Evolutionary conservation across 1,284 basidiomycete genomes (phyloP), one percentile per base, ranked within the genome.

Genomic region (Abortiporus biennis): DNA sequence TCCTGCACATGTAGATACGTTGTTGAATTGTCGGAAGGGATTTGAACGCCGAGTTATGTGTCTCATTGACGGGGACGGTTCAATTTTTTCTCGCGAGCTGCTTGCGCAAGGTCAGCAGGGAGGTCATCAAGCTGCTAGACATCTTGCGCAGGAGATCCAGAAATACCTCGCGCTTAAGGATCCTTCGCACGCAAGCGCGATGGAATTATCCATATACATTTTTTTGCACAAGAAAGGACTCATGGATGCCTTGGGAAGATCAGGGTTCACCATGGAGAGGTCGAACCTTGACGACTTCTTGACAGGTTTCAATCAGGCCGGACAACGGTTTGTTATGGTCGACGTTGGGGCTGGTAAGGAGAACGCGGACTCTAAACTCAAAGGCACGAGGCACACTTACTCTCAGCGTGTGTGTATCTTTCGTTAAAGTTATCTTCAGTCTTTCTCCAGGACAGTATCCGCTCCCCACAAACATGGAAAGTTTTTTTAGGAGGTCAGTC

Each of bases 291-390:
- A 77, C 9, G 75, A 80, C 17, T 85, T 85, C 52, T 58, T 79
- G 42, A 59, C 69, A 42, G 81, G 82, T 4, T 79, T 85, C 50
- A 82, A 81, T 56, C 74, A 80, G 57, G 74, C 79, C 6, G 65
- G 72, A n/a, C 75, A 78, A 47, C 68, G 77, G 29, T 82, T 80
- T 55, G 56, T 72, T 54, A 80, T 87, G 59, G 68, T 81, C 41
- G 85, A 88, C 58, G 81, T 83, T 39, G 84, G 84, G 19, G 68
- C 66, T 40, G 77, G 71, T 40, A 85, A 86, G 62, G 83, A 87
- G 60, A 80, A 76, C 3, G 75, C 78, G 23, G 81, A 85, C 56
- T 71, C 76, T 34, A 87, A 87, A 63, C 75, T 88, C 54, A 78
- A 78, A 67, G 78, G 83, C 3, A 5, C 11, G 8, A 34, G 33